Base-by-base conservation (phyloP, 1,139 yeast genomes). In the Dujonia santamariae region DNA sequence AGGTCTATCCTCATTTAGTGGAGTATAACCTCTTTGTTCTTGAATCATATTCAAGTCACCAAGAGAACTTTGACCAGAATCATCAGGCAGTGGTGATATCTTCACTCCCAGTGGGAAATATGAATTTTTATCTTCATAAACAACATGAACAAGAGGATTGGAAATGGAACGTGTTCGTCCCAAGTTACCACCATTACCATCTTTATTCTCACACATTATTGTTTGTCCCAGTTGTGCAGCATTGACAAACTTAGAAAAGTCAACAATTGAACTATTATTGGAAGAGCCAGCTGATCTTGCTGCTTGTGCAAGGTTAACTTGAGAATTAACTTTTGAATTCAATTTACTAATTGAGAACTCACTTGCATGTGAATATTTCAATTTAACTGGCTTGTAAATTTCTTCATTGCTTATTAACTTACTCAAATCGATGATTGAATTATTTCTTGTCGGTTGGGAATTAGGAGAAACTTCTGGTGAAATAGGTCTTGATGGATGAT, bases 391-490 rank as follows among this genome's bases (percentile, higher is more conserved):
- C 33, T 49, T 57, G 40, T 65, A 61, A 24, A 65, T 63, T 17
- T 63, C 71, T 34, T 63, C 61, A 41, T 63, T 63, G 20, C 59
- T 56, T 13, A 48, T 34, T 31, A 69, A 47, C 39, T 67, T 66
- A 19, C 67, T 53, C 35, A 69, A 55, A 45, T 69, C 73, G 20
- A 69, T 63, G 8, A 67, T 68, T 4, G 72, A 65, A 41, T 69
- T 69, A 28, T 58, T 53, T 37, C 71, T 48, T 7, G 72, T 61
- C 4, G 75, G 75, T 38, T 63, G 69, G 1, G 72, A 63, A 31
- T 48, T 59, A 6, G 75, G 75, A 7, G 72, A 64, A 2, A 69
- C 67, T 33, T 66, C 72, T 2, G 75, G 75, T 23, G 70, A 58
- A 1, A 63, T 53, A 4, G 72, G 72, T 30, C 50, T 52, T 12